Evolutionary conservation across 306 rosid species (phyloP).

Genomic region (Macrotyloma uniflorum): DNA sequence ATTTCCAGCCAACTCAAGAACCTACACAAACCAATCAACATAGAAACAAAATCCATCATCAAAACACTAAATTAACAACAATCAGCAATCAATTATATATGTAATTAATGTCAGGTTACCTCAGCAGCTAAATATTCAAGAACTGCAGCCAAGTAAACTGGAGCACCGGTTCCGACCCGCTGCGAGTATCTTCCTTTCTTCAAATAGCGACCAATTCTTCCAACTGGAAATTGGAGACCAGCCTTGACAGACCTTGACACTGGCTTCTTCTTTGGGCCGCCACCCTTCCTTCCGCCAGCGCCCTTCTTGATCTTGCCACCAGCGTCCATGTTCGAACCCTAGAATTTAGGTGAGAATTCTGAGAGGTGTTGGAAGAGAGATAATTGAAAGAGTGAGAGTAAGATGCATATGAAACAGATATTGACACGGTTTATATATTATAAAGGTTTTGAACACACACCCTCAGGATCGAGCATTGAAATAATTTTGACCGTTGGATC

Average conservation of each 20-base stretch:
- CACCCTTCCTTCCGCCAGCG: conserved; percentile 59
- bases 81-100: background rate
- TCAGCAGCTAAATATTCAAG: conserved; percentile 74
- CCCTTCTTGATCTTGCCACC: conserved; percentile 54
- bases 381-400: too few relatives aligned
- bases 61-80: too few relatives aligned
- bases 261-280: conserved; percentile 62
- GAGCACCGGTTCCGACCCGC: conserved; percentile 68
- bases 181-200: conserved; percentile 72
- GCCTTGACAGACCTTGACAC: conserved; percentile 64
- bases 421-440: background rate
- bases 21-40: conserved; percentile 39
- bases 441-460: background rate
- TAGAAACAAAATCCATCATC: background rate
- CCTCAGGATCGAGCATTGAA: background rate
- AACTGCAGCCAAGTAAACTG: conserved; percentile 69
- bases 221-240: conserved; percentile 80
- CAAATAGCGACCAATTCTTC: conserved; percentile 62
- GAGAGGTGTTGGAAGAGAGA: background rate
- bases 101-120: conserved; percentile 35
- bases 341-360: background rate
- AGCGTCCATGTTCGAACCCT: conserved; percentile 46
- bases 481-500: conserved; percentile 44
- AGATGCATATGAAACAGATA: too few relatives aligned
- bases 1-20: conserved; percentile 88